phyloP scores from a whole-genome alignment of 225 moss, liverwort and hornwort genomes.

The Straminergon stramineum region DNA sequence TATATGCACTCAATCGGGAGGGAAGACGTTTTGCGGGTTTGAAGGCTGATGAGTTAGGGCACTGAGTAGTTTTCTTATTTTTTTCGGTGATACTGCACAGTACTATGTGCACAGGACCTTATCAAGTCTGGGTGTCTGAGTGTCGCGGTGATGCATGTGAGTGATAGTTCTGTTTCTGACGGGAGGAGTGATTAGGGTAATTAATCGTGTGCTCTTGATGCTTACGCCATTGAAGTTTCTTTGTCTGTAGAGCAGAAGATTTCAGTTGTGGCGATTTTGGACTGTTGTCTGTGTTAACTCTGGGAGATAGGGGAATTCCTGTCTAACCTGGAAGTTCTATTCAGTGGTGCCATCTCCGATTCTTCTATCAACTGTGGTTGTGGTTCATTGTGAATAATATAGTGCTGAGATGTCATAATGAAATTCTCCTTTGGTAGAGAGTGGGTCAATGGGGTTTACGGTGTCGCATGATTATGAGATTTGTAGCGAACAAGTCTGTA shows the following conservation, averaged over 20 bases:
- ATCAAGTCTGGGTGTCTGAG: not conserved
- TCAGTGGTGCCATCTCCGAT: no score
- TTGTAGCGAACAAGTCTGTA: no score
- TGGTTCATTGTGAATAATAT: no score
- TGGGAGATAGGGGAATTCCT: no score
- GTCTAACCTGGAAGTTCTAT: no score
- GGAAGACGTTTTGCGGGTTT: not conserved
- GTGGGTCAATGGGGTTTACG: not conserved
- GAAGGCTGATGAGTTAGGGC: not conserved
- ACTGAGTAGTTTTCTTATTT: not conserved
- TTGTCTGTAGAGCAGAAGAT: not conserved
- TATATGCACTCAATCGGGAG: no score
- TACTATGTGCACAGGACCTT: not conserved
- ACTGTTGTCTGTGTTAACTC: not conserved
- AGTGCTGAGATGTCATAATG: fast-evolving
- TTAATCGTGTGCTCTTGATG: no score
- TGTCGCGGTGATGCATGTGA: no score
- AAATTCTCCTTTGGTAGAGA: no score
- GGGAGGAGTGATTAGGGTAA: not conserved
- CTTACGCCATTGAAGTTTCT: fast-evolving
- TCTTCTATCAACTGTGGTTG: not conserved
- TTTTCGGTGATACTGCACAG: not conserved
- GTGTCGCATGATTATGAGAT: not conserved
- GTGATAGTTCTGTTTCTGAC: no score
- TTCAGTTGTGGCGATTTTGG: not conserved